Percentiles rank a stretch among this genome's conserved stretches.
These are phyloP conservation scores for Colletotrichum tabaci DNA, from an alignment of 2,329 filamentous ascomycete genomes.

Conservation along the genomic window DNA sequence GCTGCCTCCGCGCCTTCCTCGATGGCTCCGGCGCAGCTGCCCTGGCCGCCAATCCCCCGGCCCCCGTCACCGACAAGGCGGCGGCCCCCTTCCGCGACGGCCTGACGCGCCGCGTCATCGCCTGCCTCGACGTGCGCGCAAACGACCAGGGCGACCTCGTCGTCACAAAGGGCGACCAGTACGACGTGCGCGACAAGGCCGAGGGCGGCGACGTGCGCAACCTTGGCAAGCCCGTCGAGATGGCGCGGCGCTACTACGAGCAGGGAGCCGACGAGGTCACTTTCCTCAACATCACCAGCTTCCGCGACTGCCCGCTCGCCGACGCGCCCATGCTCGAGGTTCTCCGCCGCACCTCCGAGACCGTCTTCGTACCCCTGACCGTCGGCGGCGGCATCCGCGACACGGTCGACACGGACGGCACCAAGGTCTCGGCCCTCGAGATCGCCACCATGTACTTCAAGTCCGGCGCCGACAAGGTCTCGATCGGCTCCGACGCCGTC, in stretches of 20 bases:
- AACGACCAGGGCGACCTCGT: conserved; percentile 97
- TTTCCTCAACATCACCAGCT: conserved; percentile 98
- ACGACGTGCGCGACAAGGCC: conserved; percentile 94
- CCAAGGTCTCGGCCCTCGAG: conserved; percentile 88
- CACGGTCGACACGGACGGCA: conserved; percentile 90
- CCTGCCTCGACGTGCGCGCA: conserved; percentile 93
- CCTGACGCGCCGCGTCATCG: conserved; percentile 93
- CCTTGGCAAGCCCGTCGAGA: conserved; percentile 95
- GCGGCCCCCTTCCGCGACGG: conserved; percentile 67
- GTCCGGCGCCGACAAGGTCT: conserved; percentile 96
- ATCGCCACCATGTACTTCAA: conserved; percentile 98
- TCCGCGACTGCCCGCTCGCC: conserved; percentile 92
- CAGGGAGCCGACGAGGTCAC: conserved; percentile 97
- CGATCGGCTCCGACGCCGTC: conserved; percentile 95
- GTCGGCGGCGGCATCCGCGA: conserved; percentile 97
- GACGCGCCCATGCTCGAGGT: conserved; percentile 98
- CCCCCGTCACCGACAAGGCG: conserved; percentile 33
- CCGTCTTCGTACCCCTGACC: conserved; percentile 95
- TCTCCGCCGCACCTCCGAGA: conserved; percentile 85
- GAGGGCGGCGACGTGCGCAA: conserved; percentile 81
- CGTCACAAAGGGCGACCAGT: conserved; percentile 98
- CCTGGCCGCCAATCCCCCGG: conserved; percentile 52
- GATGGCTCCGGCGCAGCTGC: conserved; percentile 75
- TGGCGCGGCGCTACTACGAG: conserved; percentile 94
- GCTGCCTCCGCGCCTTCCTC: conserved; percentile 88